Evolutionary conservation across 805 yeast species (phyloP), one percentile per base, ranked within the genome.

Genomic region (Alloascoidea hylecoeti): DNA sequence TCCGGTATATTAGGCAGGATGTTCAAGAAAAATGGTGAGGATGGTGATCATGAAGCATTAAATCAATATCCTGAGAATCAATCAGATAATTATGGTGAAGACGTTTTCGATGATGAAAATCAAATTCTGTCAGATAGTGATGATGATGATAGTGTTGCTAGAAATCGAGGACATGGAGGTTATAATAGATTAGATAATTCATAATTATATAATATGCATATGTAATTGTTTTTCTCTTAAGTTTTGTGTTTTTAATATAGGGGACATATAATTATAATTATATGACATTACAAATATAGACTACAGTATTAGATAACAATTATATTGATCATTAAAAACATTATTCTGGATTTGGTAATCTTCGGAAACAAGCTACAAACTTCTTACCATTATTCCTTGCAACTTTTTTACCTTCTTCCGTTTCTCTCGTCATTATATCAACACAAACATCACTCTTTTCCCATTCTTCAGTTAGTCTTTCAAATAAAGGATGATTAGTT

Each of bases 341-440:
- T 37, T 19, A 36, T 33, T 52, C 63, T 16, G 83, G 85, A 40
- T 68, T 67, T 35, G 84, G 76, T 38, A 81, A 55, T 56, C 95
- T 70, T 57, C 64, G 72, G 55, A 76, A 88, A 52, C 97, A 92
- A 15, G 96, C 96, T 27, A 86, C 69, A 57, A 67, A 92, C 56
- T 92, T 92, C 44, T 64, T 66, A 18, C 98, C 98, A 33, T 78
- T 69, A 54, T 92, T 92, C 51, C 98, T 73, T 35, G 76, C 78
- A 28, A 92, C 98, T 59, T 92, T 92, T 61, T 92, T 88, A 41
- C 98, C 98, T 59, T 92, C 98, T 58, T 92, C 98, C 1, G 98
- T 92, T n/a, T 92, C 78, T 43, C 78, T 76, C 41, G 73, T 74
- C 97, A 92, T 92, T 37, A 84, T 72, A 43, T 70, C 60, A 16